A percentile compares a stretch with the other conserved stretches of the same genome.
Evolutionary conservation across 352 stramenopile genomes (phyloP).

Genomic region (Phytophthora crassamura): DNA sequence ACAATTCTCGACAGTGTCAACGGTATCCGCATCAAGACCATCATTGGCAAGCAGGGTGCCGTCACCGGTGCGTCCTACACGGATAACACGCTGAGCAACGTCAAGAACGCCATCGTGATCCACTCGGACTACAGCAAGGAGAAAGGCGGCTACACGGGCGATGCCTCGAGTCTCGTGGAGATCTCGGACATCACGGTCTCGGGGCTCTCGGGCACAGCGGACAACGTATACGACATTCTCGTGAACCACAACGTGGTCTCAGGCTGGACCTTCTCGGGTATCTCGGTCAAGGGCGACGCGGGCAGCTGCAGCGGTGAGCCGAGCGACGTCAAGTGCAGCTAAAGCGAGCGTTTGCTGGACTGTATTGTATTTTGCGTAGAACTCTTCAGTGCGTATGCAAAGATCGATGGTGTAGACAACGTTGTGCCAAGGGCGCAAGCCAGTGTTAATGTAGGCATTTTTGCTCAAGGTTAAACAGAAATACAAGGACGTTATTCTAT

Average conservation of each 20-base stretch:
- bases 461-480: too few relatives aligned
- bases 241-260: constrained; percentile 35
- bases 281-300: constrained; percentile 24
- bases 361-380: constrained; percentile 16
- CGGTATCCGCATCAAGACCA: constrained; percentile 35
- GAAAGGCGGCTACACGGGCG: constrained; percentile 37
- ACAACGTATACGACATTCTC: constrained; percentile 41
- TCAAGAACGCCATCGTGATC: constrained; percentile 40
- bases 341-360: constrained; percentile 3
- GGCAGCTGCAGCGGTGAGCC: constrained; percentile 36
- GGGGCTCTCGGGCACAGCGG: constrained; percentile 33
- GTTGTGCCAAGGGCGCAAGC: too few relatives aligned
- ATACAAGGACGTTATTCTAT: too few relatives aligned
- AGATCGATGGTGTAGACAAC: constrained; percentile 15
- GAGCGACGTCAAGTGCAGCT: constrained; percentile 29
- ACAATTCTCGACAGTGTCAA: constrained; percentile 41
- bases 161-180: constrained; percentile 33
- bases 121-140: constrained; percentile 39
- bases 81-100: constrained; percentile 28
- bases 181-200: constrained; percentile 39
- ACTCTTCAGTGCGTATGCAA: constrained; percentile 9
- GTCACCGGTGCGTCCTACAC: constrained; percentile 27
- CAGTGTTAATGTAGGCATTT: too few relatives aligned
- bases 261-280: constrained; percentile 35
- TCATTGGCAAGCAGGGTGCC: constrained; percentile 15